phyloP scores from a whole-genome alignment of 1,284 basidiomycete species.

The Ustilago nuda region DNA sequence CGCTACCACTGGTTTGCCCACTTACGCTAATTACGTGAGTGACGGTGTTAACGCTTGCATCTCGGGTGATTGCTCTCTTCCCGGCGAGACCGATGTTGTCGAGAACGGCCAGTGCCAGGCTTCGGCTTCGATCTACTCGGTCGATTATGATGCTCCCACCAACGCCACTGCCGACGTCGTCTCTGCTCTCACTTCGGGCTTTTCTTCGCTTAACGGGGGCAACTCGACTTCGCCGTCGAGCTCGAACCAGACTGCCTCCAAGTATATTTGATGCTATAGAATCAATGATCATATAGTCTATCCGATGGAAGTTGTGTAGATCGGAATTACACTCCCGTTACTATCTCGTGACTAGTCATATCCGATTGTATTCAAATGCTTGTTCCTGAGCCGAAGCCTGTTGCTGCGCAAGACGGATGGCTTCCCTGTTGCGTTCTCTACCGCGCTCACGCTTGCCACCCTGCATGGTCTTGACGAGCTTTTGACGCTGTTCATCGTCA shows the following conservation, averaged over 20 bases:
- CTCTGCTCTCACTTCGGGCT: conserved; percentile 24
- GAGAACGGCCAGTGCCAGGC: conserved; percentile 46
- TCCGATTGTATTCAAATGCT: background rate
- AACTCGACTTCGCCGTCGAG: conserved; percentile 11
- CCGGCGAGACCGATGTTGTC: conserved; percentile 60
- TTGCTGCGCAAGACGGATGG: conserved; percentile 41
- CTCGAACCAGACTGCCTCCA: conserved; percentile 17
- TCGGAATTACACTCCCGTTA: background rate
- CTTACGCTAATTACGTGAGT: conserved; percentile 44
- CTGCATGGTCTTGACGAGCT: conserved; percentile 59
- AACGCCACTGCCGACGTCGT: conserved; percentile 7
- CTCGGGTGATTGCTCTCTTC: conserved; percentile 56
- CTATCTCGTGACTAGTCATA: background rate
- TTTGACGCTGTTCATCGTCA: conserved; percentile 41
- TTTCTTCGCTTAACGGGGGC: conserved; percentile 29
- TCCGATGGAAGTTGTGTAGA: background rate
- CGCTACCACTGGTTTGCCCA: conserved; percentile 54
- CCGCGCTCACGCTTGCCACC: conserved; percentile 57
- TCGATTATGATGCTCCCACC: conserved; percentile 62
- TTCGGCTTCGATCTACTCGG: conserved; percentile 52
- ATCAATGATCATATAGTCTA: background rate
- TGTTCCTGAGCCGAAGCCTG: conserved; percentile 17
- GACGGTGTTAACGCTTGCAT: conserved; percentile 56
- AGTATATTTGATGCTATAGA: background rate
- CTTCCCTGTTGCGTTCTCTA: conserved; percentile 55